Evolutionary conservation across 345 rosid genomes (phyloP).

Genomic region (Moricandia moricandioides): DNA sequence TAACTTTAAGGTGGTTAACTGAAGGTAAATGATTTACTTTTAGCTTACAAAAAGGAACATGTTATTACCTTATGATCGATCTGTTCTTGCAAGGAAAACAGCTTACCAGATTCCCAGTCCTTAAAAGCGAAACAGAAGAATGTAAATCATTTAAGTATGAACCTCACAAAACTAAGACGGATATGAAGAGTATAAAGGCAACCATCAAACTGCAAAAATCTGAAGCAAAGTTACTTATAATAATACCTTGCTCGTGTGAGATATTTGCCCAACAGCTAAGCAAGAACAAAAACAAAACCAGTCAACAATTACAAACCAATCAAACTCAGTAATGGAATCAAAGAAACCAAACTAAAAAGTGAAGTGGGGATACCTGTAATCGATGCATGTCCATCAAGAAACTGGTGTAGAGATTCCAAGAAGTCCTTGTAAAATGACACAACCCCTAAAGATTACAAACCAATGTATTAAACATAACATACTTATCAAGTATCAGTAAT

Average conservation of each 20-base stretch:
- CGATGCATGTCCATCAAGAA: slow-evolving; percentile 63
- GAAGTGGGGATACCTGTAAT: slow-evolving; percentile 44
- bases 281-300: slow-evolving; percentile 2
- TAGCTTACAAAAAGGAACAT: background rate
- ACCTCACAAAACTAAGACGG: background rate
- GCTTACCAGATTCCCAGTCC: slow-evolving; percentile 70
- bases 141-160: background rate
- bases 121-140: slow-evolving; percentile 16
- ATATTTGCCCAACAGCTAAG: slow-evolving; percentile 66
- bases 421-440: slow-evolving; percentile 75
- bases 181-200: background rate
- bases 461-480: background rate
- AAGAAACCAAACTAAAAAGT: background rate
- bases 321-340: background rate
- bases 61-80: slow-evolving; percentile 70
- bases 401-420: slow-evolving; percentile 60
- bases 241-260: slow-evolving; percentile 72
- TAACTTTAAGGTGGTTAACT: background rate
- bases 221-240: background rate
- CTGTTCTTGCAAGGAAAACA: slow-evolving; percentile 80
- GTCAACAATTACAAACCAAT: slow-evolving; percentile 7
- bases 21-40: background rate
- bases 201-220: background rate
- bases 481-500: background rate
- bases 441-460: slow-evolving; percentile 48